phyloP scores from a whole-genome alignment of 192 early-diverging fungal genomes.

The Phlyctochytrium bullatum region DNA sequence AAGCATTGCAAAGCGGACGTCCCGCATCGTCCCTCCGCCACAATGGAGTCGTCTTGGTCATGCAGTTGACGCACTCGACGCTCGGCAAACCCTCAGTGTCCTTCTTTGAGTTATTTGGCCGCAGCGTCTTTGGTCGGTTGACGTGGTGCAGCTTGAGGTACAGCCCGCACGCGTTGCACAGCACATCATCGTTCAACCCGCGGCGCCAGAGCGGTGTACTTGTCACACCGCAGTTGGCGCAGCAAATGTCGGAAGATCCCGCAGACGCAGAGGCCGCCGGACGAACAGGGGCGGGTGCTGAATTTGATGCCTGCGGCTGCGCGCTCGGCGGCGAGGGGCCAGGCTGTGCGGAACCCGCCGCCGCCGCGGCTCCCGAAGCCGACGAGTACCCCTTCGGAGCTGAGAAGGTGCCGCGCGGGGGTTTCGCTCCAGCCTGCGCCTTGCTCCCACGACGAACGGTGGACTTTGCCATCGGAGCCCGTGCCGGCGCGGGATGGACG shows the following conservation, averaged over 20 bases:
- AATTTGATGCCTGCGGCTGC: too few species aligned
- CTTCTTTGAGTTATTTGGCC: constrained; percentile 2
- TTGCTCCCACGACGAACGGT: too few species aligned
- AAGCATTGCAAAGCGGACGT: constrained; percentile 89
- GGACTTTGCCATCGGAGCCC: too few species aligned
- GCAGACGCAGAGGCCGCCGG: constrained; percentile 3
- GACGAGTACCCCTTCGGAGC: too few species aligned
- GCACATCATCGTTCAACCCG: constrained; percentile 80
- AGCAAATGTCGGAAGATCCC: constrained; percentile 9
- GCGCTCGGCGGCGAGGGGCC: too few species aligned
- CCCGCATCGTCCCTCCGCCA: constrained; percentile 90
- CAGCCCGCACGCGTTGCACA: constrained; percentile 97
- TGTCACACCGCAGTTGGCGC: constrained; percentile 74
- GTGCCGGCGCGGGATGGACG: too few species aligned
- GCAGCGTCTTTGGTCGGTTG: constrained; percentile 34
- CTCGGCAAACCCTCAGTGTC: neutral
- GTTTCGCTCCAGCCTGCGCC: too few species aligned
- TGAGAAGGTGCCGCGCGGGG: too few species aligned
- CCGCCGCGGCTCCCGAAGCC: too few species aligned
- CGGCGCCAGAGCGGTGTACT: constrained; percentile 94
- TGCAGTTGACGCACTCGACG: constrained; percentile 72
- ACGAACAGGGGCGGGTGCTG: neutral
- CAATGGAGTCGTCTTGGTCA: constrained; percentile 79
- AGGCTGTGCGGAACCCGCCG: too few species aligned
- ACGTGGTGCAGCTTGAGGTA: constrained; percentile 49